Base-by-base conservation (phyloP, 257 asterid genomes). In the Rhazya stricta region DNA sequence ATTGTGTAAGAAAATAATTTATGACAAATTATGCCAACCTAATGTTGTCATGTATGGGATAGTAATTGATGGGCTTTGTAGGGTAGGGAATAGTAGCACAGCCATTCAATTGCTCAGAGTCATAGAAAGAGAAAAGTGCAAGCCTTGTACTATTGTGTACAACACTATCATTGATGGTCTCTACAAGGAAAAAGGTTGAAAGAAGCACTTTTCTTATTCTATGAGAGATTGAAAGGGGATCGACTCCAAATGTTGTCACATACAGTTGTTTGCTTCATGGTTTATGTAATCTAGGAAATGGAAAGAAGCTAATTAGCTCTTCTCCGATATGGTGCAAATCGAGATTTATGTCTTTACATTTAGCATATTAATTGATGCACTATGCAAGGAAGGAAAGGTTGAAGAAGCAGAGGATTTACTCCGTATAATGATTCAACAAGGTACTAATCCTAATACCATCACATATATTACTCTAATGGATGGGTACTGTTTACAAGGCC, bases 41-140 rank as follows among this genome's bases (percentile, higher is more conserved):
- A 0, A 67, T 5, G 56, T n/a, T 12, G 42, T 84, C 9, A n/a
- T 37, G 27, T 73, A 57, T 23, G 78, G n/a, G 57, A 71, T 50
- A 2, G 74, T 81, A 50, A 73, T 82, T 15, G 68, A 79, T 58
- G 86, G 81, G 56, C 78, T 85, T 27, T 80, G 86, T 57, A 85
- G 80, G 75, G 73, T 56, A 9, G 83, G 87, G 25, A 71, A 81
- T 56, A 77, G 82, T 39, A 32, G 41, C 12, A 36, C 21, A 61
- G 86, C 86, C 18, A 19, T 79, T 71, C 29, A 73, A 30, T 27
- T 73, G 25, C 57, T 73, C 39, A 58, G 53, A 10, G 9, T 41
- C 9, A 16, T 73, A 69, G 50, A 73, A 60, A 42, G 30, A 56
- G 19, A 43, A n/a, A 25, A 5, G 2, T 16, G 62, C 18, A 78